Conservation (phyloP, 2,329 filamentous ascomycete species). For the Aureobasidium sp. region DNA sequence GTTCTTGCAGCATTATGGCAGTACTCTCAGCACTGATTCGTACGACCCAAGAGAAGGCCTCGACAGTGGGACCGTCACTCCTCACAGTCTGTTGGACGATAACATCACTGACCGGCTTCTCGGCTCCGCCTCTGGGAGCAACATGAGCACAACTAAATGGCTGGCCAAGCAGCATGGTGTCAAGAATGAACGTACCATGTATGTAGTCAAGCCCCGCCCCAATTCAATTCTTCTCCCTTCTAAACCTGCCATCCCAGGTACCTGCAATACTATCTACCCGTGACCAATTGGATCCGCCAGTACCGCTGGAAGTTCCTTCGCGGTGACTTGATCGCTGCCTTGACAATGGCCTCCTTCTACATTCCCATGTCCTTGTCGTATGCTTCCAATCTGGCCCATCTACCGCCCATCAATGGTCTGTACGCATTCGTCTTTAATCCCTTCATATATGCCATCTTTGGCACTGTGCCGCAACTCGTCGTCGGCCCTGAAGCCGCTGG, state of each 20-base stretch:
- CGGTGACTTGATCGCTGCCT: slow-evolving; percentile 78
- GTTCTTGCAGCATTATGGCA: slow-evolving; percentile 47
- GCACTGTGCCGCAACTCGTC: slow-evolving; percentile 86
- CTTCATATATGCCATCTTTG: slow-evolving; percentile 81
- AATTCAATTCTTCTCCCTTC: not conserved
- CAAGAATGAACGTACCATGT: slow-evolving; percentile 68
- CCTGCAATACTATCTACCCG: slow-evolving; percentile 85
- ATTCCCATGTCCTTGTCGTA: slow-evolving; percentile 94
- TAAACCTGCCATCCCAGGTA: slow-evolving; percentile 52
- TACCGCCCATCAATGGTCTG: slow-evolving; percentile 86
- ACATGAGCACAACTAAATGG: slow-evolving; percentile 63
- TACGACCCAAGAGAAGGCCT: slow-evolving; percentile 30
- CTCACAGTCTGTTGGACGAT: slow-evolving; percentile 36
- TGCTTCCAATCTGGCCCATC: slow-evolving; percentile 83
- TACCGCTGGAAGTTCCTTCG: slow-evolving; percentile 76
- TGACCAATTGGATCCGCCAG: slow-evolving; percentile 81
- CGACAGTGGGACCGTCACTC: slow-evolving; percentile 23
- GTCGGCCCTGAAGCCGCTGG: slow-evolving; percentile 93
- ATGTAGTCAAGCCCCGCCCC: slow-evolving; percentile 28
- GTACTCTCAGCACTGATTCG: slow-evolving; percentile 25
- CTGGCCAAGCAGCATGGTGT: slow-evolving; percentile 68
- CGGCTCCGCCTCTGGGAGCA: slow-evolving; percentile 33
- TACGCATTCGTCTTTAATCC: slow-evolving; percentile 94
- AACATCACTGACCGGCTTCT: slow-evolving; percentile 39
- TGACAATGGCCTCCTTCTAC: slow-evolving; percentile 98